Evolutionary conservation across 371 early-diverging fungal genomes (phyloP).

Genomic region (Saksenaea oblongispora): DNA sequence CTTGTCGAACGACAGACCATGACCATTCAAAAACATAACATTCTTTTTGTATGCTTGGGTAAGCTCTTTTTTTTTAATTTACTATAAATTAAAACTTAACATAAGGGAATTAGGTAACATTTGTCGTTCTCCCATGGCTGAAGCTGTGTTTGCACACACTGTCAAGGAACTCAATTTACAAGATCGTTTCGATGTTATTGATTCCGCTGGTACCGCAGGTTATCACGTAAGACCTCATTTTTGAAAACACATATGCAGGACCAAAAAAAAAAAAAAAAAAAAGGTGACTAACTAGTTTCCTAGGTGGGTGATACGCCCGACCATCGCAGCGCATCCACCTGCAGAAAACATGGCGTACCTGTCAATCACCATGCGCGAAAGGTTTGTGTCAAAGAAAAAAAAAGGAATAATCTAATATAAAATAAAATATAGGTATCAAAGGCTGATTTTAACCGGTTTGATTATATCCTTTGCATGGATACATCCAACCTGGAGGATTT

Average conservation of each 20-base stretch:
- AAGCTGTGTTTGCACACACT: slow-evolving; percentile 84
- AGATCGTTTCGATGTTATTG: slow-evolving; percentile 67
- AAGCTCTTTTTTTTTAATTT: slow-evolving; percentile 3
- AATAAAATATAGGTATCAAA: slow-evolving; percentile 35
- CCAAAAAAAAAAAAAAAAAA: background rate
- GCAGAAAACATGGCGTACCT: slow-evolving; percentile 76
- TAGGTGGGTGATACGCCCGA: slow-evolving; percentile 78
- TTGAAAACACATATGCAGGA: background rate
- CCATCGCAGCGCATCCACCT: slow-evolving; percentile 68
- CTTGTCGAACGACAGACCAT: background rate
- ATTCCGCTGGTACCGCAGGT: slow-evolving; percentile 87
- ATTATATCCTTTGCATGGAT: slow-evolving; percentile 91
- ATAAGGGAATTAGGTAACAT: slow-evolving; percentile 71
- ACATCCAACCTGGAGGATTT: slow-evolving; percentile 74
- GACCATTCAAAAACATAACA: slow-evolving; percentile 27
- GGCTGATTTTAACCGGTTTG: slow-evolving; percentile 72
- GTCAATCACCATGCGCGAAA: slow-evolving; percentile 79
- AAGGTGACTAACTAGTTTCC: background rate
- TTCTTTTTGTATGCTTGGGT: slow-evolving; percentile 83
- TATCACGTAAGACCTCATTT: slow-evolving; percentile 66
- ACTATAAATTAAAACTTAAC: too few relatives aligned
- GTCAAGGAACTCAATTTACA: slow-evolving; percentile 62
- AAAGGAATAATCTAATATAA: background rate
- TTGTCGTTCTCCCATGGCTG: slow-evolving; percentile 90
- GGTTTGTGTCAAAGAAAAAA: background rate